Evolutionary conservation across 495 filamentous ascomycete genomes (phyloP), one percentile per base, ranked within the genome.

Genomic region (Podospora fimiseda): DNA sequence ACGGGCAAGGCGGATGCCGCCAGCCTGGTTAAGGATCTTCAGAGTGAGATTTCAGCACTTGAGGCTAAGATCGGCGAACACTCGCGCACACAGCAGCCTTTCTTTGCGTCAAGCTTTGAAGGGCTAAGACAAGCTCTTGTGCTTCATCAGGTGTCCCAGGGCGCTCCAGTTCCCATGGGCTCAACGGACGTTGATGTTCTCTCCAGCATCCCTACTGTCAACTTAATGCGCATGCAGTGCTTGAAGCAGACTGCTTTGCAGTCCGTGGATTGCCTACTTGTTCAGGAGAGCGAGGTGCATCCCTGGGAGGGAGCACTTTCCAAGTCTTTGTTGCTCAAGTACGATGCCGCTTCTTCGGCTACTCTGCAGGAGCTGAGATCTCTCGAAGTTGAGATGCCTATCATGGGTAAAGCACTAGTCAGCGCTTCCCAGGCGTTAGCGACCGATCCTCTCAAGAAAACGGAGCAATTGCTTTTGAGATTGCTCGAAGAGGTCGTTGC

Each of bases 61-160:
- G 75, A 80, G 47, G 69, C 23, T 1, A 70, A 59, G 8, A 67
- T 75, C 15, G 73, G 73, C 52, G 53, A 68, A 30, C 52, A 76
- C 60, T 59, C 64, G 11, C 57, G 49, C 46, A 62, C 48, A 58
- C 75, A 48, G 68, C 75, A 61, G 41, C 76, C 76, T 4, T 78
- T 74, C 58, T 85, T 91, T 55, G 69, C 76, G 9, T 56, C 67
- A 9, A 76, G 84, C 51, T 90, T 90, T 55, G 85, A 89, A 61
- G 70, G 74, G 2, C 59, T 90, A 36, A 77, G 84, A 60, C 81
- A 89, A 62, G 83, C 81, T 51, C 68, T 77, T n/a, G 72, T 70
- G 2, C 59, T 81, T 21, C 65, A 74, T 45, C 59, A 52, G 20
- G 59, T 74, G 22, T 59, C 59, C 0, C 48, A 54, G 13, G 47